These are phyloP conservation scores for Pisolithus microcarpus DNA, from an alignment of 768 basidiomycete species.

Conservation along the genomic window DNA sequence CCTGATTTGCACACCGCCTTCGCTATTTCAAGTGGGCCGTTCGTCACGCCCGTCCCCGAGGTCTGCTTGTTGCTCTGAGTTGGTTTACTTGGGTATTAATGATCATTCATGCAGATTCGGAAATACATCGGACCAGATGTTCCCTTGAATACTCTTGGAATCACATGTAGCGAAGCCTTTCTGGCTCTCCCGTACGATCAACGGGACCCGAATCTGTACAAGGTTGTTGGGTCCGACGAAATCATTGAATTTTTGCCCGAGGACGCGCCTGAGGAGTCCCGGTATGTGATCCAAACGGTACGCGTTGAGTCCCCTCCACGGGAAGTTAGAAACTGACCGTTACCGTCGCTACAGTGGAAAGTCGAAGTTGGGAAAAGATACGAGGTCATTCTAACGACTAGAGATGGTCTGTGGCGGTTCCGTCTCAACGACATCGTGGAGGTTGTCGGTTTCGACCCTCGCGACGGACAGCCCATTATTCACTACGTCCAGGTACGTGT, in stretches of 20 bases:
- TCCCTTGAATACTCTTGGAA: constrained; percentile 12
- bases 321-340: neutral
- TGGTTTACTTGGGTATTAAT: neutral
- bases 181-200: constrained; percentile 17
- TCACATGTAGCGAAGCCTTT: constrained; percentile 19
- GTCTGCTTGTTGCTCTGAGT: neutral
- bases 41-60: constrained; percentile 18
- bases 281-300: constrained; percentile 14
- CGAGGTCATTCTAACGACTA: constrained; percentile 19
- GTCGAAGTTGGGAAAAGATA: constrained; percentile 11
- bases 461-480: constrained; percentile 16
- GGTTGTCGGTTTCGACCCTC: constrained; percentile 16
- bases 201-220: constrained; percentile 17
- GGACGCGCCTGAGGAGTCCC: constrained; percentile 17
- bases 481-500: constrained; percentile 17
- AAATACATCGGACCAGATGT: constrained; percentile 16
- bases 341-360: constrained; percentile 12
- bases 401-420: constrained; percentile 20
- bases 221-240: constrained; percentile 19
- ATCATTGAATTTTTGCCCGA: constrained; percentile 15
- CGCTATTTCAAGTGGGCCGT: constrained; percentile 19
- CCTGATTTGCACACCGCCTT: constrained; percentile 8
- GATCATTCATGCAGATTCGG: constrained; percentile 7
- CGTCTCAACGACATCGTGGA: constrained; percentile 17
- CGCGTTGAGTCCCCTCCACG: neutral